Evolutionary conservation across 2,329 filamentous ascomycete species (phyloP), one percentile per base, ranked within the genome.

Genomic region (Nannizziopsis barbatae): DNA sequence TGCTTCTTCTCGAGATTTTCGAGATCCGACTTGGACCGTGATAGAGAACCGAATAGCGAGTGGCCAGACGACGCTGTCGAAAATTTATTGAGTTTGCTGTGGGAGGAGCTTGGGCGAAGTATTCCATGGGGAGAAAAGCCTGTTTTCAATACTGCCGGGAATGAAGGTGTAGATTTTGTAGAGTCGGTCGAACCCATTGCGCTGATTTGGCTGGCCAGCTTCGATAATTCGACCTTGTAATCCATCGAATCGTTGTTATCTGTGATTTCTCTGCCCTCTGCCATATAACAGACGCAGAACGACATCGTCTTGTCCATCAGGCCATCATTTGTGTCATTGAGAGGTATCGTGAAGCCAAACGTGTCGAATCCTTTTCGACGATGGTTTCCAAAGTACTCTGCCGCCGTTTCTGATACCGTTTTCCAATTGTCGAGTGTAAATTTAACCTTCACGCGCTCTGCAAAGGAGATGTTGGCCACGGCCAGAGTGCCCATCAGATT

Each of bases 301-400:
- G 45, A 47, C 37, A 47, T 47, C 10, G 45, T 47, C 15, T 47
- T 47, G 37, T 41, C 27, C 22, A 38, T 45, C 14, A 45, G 14
- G 9, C 27, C 45, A 5, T 40, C 5, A 7, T 35, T 36, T 12
- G 12, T 11, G 12, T 47, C 37, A 3, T 47, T 38, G 4, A 47
- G 45, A 31, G 27, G 14, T 15, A 47, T 47, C 5, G 45, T 47
- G 7, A 47, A 47, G 2, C 45, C 45, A 27, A 47, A 47, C 27
- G 45, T 41, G 15, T 41, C 37, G 36, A 47, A 47, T 8, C 45
- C 45, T 6, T 47, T 35, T 3, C 33, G 11, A 11, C 37, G 37
- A 17, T 47, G 45, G 15, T 47, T 47, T n/a, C 45, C 45, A 41
- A 33, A 41, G 17, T 47, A 47, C 30, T 47, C 45, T 14, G 45